Base-by-base conservation (phyloP, 1,284 basidiomycete genomes). In the Meripilus lineatus region DNA sequence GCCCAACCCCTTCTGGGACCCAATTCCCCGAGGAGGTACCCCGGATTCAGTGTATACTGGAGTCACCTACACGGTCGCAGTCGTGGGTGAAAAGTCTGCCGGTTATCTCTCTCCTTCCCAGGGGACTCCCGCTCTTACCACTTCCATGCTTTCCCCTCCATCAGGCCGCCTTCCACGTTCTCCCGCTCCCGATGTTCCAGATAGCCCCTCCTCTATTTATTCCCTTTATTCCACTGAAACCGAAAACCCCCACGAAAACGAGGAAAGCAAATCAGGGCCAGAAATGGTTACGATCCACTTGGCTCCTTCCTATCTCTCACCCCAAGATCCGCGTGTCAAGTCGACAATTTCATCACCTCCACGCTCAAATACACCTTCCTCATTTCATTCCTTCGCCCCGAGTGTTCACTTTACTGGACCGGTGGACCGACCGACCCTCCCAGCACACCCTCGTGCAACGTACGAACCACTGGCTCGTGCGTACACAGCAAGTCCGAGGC, bases 351-450 rank as follows among this genome's bases (percentile, higher is more conserved):
- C 52, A 4, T 38, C 52, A 14, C 53, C 52, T 20, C 25, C 44
- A 20, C 58, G 47, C 45, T 47, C 52, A 4, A 32, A 47, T 3
- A 55, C 52, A 8, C 54, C 55, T 4, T 49, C 54, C 33, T 58
- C 58, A 14, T 40, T 58, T 34, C 58, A 58, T 44, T 61, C 63
- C 14, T 34, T 60, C 21, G 47, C 56, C 25, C 57, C 56, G 4
- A 64, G 60, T 45, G 32, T 65, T 17, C 36, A 44, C 17, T 43
- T 35, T 21, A 8, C n/a, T n/a, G n/a, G 21, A 5, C 22, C 40
- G 28, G 41, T 23, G n/a, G 11, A 26, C 6, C 30, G 40, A 37
- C 37, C 42, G 41, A 18, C 51, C n/a, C 46, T 51, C 5, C 26
- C 42, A n/a, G 47, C 42, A 5, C 53, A 54, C 38, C 37, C 35